A percentile compares a stretch with the other conserved stretches of the same genome.
Conservation (phyloP, 228 moss, liverwort and hornwort genomes). For the Sphagnum magellanicum region DNA sequence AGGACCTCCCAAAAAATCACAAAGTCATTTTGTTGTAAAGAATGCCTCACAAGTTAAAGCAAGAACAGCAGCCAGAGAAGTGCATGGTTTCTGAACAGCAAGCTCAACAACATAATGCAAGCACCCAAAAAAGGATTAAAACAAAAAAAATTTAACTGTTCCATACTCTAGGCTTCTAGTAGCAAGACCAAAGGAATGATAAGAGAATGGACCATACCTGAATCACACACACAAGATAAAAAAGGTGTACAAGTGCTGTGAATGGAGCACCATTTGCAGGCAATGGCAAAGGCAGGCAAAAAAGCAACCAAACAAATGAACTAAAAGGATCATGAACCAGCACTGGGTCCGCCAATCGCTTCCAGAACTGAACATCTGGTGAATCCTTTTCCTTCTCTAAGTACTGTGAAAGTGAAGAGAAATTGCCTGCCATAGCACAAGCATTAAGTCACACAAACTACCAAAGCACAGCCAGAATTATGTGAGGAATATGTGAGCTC, state of each 20-base stretch:
- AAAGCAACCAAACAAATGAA: slow-evolving; percentile 76
- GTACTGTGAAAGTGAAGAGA: slow-evolving; percentile 73
- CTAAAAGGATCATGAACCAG: slow-evolving; percentile 85
- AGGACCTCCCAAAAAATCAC: neutral
- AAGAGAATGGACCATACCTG: slow-evolving; percentile 31
- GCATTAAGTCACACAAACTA: too few species aligned
- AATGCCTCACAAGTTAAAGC: too few species aligned
- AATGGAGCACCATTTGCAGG: slow-evolving; percentile 79
- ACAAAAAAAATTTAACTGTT: too few species aligned
- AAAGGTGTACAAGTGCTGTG: slow-evolving; percentile 77
- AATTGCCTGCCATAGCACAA: slow-evolving; percentile 40
- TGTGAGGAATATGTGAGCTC: too few species aligned
- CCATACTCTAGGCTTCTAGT: neutral
- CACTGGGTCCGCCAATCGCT: slow-evolving; percentile 82
- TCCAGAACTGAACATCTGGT: slow-evolving; percentile 85
- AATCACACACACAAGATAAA: slow-evolving; percentile 69
- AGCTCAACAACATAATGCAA: too few species aligned
- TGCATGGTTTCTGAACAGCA: too few species aligned
- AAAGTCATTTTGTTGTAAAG: too few species aligned
- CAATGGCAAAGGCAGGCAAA: slow-evolving; percentile 71
- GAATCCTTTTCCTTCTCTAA: slow-evolving; percentile 76
- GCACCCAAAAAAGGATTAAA: too few species aligned
- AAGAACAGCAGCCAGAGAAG: too few species aligned
- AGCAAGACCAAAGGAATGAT: neutral
- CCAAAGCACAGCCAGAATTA: too few species aligned